Evolutionary conservation across 495 filamentous ascomycete genomes (phyloP).

Genomic region (Xylaria longipes): DNA sequence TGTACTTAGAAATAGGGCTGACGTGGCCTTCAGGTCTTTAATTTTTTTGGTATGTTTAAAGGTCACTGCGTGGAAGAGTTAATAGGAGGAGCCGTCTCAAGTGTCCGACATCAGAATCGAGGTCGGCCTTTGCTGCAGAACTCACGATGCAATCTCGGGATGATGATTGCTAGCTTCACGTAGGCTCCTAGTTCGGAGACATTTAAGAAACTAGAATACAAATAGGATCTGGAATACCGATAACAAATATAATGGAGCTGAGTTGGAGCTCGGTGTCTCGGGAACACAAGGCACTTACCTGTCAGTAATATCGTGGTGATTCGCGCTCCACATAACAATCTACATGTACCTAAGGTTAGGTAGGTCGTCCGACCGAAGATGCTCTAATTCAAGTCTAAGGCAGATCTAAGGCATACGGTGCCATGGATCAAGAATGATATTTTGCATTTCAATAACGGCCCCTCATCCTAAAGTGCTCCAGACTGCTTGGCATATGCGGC

Average conservation of each 20-base stretch:
- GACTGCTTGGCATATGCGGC: conserved; percentile 21
- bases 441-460: neutral
- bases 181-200: conserved; percentile 14
- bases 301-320: conserved; percentile 1
- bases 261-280: conserved; percentile 37
- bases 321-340: conserved; percentile 22
- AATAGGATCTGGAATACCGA: neutral
- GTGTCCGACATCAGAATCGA: neutral
- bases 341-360: too few relatives aligned
- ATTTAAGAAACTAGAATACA: neutral
- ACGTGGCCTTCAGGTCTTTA: neutral
- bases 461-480: conserved; percentile 16
- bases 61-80: neutral
- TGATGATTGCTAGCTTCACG: neutral
- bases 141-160: neutral
- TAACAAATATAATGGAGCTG: conserved; percentile 15
- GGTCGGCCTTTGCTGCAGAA: neutral
- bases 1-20: neutral
- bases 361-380: conserved; percentile 4
- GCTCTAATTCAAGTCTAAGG: neutral
- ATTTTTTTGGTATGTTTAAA: neutral
- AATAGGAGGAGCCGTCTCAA: neutral
- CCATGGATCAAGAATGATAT: conserved; percentile 6
- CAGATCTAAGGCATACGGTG: neutral
- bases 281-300: conserved; percentile 12